phyloP scores from a whole-genome alignment of 2,329 filamentous ascomycete species.

The Fusarium mundagurra region DNA sequence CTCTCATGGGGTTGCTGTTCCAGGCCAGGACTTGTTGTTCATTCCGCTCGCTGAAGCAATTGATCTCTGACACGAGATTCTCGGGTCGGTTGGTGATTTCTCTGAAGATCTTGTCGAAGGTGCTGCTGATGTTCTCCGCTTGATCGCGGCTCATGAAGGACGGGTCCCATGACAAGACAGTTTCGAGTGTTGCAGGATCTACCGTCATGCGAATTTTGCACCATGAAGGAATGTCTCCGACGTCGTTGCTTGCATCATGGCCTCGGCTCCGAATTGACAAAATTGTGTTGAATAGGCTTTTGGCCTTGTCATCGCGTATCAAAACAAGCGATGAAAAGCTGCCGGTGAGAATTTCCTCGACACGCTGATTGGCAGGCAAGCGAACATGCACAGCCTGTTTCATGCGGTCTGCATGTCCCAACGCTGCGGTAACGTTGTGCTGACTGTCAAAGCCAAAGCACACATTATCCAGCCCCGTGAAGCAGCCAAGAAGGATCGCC shows the following conservation, averaged over 20 bases:
- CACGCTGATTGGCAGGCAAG: slow-evolving; percentile 4
- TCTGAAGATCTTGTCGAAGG: slow-evolving; percentile 60
- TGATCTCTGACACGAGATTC: slow-evolving; percentile 53
- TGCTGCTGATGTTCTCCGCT: slow-evolving; percentile 57
- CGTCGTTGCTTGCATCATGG: slow-evolving; percentile 27
- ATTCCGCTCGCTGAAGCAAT: slow-evolving; percentile 61
- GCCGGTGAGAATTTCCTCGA: background rate
- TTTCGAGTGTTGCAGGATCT: slow-evolving; percentile 28
- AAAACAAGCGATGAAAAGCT: background rate
- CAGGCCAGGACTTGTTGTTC: slow-evolving; percentile 56
- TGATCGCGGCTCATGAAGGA: slow-evolving; percentile 54
- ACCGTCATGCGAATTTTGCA: slow-evolving; percentile 33
- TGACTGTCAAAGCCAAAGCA: slow-evolving; percentile 28
- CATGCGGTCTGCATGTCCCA: background rate
- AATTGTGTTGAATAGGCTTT: slow-evolving; percentile 57
- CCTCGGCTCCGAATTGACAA: slow-evolving; percentile 42
- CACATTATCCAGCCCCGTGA: slow-evolving; percentile 35
- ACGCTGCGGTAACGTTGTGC: background rate
- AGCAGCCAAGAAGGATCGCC: slow-evolving; percentile 32
- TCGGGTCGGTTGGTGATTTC: slow-evolving; percentile 53
- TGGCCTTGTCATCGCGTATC: slow-evolving; percentile 6
- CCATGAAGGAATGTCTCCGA: slow-evolving; percentile 3
- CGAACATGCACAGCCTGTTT: background rate
- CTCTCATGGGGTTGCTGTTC: slow-evolving; percentile 24
- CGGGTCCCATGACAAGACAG: slow-evolving; percentile 47